phyloP scores from a whole-genome alignment of 768 basidiomycete genomes.

The Phylloporus sp. region DNA sequence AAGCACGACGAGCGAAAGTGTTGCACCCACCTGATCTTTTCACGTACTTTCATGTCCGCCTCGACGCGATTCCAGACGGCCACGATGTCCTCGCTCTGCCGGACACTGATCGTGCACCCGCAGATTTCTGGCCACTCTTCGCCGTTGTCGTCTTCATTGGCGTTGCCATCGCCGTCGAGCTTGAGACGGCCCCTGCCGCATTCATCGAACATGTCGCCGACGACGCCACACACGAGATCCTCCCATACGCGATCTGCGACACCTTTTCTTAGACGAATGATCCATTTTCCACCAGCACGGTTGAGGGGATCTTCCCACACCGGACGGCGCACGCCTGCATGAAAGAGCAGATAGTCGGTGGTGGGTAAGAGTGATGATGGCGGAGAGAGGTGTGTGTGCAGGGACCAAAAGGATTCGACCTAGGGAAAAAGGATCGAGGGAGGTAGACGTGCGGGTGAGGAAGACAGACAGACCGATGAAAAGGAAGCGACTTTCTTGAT shows the following conservation, averaged over 20 bases:
- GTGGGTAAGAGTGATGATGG: constrained; percentile 83
- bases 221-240: constrained; percentile 76
- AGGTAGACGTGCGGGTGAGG: neutral
- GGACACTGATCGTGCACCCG: constrained; percentile 90
- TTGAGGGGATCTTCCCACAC: constrained; percentile 97
- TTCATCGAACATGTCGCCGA: constrained; percentile 87
- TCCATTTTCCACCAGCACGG: constrained; percentile 88
- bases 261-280: constrained; percentile 87
- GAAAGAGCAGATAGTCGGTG: constrained; percentile 93
- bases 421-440: constrained; percentile 29
- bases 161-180: constrained; percentile 31
- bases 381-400: constrained; percentile 86
- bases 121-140: constrained; percentile 78
- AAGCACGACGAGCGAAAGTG: constrained; percentile 31
- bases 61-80: constrained; percentile 89
- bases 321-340: constrained; percentile 76
- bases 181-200: constrained; percentile 37
- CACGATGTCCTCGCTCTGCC: constrained; percentile 91
- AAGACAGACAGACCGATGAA: constrained; percentile 54
- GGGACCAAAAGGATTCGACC: constrained; percentile 94
- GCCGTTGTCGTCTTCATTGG: constrained; percentile 32
- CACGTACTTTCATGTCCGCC: constrained; percentile 66
- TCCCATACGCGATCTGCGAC: constrained; percentile 91
- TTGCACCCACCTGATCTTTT: constrained; percentile 69
- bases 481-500: constrained; percentile 91